These are phyloP conservation scores for Hemisphaericaspora nanyangensis DNA, from an alignment of 805 yeast species.

Conservation along the genomic window DNA sequence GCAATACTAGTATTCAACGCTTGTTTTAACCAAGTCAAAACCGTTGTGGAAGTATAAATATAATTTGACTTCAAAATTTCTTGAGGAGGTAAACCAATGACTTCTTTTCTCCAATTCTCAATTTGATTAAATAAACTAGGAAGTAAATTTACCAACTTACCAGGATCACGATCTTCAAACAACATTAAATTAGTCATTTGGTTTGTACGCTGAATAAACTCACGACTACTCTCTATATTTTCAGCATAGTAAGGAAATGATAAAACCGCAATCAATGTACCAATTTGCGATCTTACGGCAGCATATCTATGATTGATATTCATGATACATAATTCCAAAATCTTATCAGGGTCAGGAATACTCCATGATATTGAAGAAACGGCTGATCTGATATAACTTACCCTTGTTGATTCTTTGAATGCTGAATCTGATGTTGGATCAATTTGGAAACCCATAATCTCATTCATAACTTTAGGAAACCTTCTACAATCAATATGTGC, in stretches of 20 bases:
- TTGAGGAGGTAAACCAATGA: constrained; percentile 43
- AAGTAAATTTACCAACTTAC: constrained; percentile 31
- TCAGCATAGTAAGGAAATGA: constrained; percentile 42
- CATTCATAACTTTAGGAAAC: constrained; percentile 46
- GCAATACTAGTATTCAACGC: constrained; percentile 54
- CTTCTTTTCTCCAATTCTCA: constrained; percentile 37
- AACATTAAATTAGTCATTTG: constrained; percentile 30
- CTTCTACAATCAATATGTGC: constrained; percentile 65
- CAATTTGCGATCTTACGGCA: constrained; percentile 66
- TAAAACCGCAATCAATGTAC: constrained; percentile 51
- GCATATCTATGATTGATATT: constrained; percentile 65
- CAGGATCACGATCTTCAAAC: constrained; percentile 11
- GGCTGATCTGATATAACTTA: constrained; percentile 51
- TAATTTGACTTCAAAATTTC: constrained; percentile 57
- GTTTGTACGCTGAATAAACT: constrained; percentile 39
- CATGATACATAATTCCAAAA: constrained; percentile 41
- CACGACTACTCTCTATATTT: constrained; percentile 33
- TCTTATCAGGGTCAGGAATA: constrained; percentile 46
- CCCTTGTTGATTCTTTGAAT: constrained; percentile 57
- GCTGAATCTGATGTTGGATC: constrained; percentile 57
- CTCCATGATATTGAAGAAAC: constrained; percentile 53
- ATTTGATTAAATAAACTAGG: constrained; percentile 42
- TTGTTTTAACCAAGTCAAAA: constrained; percentile 55
- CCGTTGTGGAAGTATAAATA: constrained; percentile 61
- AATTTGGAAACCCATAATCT: constrained; percentile 45